Evolutionary conservation across 257 asterid species (phyloP).

Genomic region (Coffea eugenioides): DNA sequence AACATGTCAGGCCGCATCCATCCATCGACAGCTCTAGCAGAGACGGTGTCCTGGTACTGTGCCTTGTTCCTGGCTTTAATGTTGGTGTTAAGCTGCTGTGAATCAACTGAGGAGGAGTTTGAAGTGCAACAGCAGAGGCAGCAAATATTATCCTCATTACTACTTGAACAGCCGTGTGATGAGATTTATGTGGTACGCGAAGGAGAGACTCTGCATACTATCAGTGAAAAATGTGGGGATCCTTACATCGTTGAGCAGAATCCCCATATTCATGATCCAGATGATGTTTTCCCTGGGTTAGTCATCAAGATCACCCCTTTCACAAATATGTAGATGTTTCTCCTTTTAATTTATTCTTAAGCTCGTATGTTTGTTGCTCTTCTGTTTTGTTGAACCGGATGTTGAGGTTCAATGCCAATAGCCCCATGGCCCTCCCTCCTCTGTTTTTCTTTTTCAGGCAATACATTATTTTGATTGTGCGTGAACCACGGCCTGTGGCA

Average conservation of each 20-base stretch:
- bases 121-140: neutral
- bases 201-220: constrained; percentile 78
- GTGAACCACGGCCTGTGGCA: neutral
- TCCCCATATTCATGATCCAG: constrained; percentile 87
- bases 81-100: constrained; percentile 64
- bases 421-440: neutral
- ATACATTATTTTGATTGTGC: neutral
- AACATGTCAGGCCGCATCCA: constrained; percentile 36
- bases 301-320: constrained; percentile 70
- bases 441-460: too few species aligned
- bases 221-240: constrained; percentile 79
- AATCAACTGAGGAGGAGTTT: constrained; percentile 35
- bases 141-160: neutral
- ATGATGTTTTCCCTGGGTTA: constrained; percentile 82
- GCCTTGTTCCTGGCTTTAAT: constrained; percentile 46
- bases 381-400: neutral
- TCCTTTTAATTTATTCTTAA: neutral
- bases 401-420: neutral
- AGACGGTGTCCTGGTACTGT: constrained; percentile 57
- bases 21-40: constrained; percentile 37
- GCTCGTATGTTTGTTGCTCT: neutral
- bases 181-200: constrained; percentile 74
- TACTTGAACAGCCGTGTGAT: constrained; percentile 41
- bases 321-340: constrained; percentile 22
- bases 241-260: constrained; percentile 85